phyloP scores from a whole-genome alignment of 148 eudicot genomes.

The Chenopodium berlandieri region DNA sequence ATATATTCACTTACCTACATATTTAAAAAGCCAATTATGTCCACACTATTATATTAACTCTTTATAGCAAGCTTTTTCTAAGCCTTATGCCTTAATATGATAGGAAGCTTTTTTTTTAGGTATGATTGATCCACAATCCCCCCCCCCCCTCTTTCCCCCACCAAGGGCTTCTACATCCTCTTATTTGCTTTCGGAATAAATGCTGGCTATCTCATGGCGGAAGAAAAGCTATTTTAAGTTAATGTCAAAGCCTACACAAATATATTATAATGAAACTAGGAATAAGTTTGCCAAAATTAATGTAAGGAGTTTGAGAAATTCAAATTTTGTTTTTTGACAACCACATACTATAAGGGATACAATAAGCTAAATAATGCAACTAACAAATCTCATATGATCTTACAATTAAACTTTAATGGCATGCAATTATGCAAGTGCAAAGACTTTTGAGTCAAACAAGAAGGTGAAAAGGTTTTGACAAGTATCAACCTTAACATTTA shows the following conservation, averaged over 20 bases:
- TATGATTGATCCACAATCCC: background rate
- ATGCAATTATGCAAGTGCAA: background rate
- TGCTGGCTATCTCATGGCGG: background rate
- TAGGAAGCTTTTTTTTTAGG: background rate
- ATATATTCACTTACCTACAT: background rate
- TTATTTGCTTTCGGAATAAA: background rate
- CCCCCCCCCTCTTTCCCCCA: background rate
- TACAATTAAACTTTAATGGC: background rate
- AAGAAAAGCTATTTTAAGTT: background rate
- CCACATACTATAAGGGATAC: background rate
- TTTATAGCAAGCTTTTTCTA: background rate
- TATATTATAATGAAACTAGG: background rate
- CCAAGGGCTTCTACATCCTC: background rate
- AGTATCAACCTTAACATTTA: background rate
- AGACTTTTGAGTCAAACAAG: background rate
- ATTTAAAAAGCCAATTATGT: background rate
- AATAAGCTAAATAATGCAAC: background rate
- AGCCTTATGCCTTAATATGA: background rate
- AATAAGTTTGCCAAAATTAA: background rate
- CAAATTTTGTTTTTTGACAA: background rate
- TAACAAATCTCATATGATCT: background rate
- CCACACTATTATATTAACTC: background rate
- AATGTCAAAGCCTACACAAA: background rate
- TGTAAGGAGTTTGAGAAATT: background rate
- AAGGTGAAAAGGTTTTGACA: background rate